Base-by-base conservation (phyloP, 352 stramenopile species). In the Halophytophthora polymorphica region DNA sequence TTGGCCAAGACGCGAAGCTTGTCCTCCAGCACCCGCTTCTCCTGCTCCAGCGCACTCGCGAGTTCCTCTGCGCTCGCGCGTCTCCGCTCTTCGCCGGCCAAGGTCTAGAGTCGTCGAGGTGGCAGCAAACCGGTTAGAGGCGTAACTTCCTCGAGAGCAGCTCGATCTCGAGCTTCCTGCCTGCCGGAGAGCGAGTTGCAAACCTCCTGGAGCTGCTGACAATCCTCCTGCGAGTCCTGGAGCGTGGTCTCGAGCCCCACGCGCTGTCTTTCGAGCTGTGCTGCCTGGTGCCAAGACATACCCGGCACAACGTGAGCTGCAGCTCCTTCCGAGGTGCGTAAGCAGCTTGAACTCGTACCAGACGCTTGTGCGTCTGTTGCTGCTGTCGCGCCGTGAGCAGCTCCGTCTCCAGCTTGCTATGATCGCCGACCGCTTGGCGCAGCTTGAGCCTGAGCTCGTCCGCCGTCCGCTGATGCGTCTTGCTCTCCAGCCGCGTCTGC, bases 1-100 rank as follows among this genome's bases (percentile, higher is more conserved):
- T 77, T 78, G 29, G 39, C 46, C 14, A 73, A 31, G 12, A 46
- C 34, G 36, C 58, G 58, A 3, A 72, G 40, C 22, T 81, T 84
- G 4, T 86, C 73, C 37, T 87, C 71, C 6, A 81, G 47, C 6
- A 35, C 19, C 18, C 58, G 17, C 19, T 87, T 89, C 29, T 83
- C 76, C 15, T 62, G 46, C 17, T 72, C 49, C 2, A 51, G 17
- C 2, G 33, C 57, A 37, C 49, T 69, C n/a, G 28, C 19, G 3
- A 62, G 31, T n/a, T 47, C 50, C 25, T 77, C 64, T 14, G 23
- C 43, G 11, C 52, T 40, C 12, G 41, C 39, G 21, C 50, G 47
- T 42, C 47, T 49, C 19, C 61, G 50, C 4, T 47, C 25, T 25
- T 69, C 61, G 11, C 17, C 36, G 34, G 22, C 22, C 31, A 70